Evolutionary conservation across 1,139 yeast genomes (phyloP), one percentile per base, ranked within the genome.

Genomic region (Lodderomyces oxycetoniae): DNA sequence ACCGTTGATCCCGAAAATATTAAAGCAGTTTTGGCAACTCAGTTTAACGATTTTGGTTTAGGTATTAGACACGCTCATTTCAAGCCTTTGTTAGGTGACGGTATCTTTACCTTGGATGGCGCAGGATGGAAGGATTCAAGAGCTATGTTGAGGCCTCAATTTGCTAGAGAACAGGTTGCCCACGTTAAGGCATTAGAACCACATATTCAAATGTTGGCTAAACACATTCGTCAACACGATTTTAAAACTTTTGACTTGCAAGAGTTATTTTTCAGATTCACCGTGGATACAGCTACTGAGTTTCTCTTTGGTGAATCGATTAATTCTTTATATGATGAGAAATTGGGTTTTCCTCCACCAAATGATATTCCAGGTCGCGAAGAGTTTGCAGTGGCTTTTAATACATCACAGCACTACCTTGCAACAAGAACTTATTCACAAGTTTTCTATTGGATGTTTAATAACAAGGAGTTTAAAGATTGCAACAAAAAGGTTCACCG

Each of bases 251-350:
- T 67, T 41, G 63, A 67, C 41, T 37, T 67, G 15, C 71, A 66
- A 42, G 63, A 61, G 26, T 52, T 61, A 30, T 61, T 66, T 38
- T 65, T 57, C 54, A 54, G 53, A 40, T 57, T 76, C 36, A 76
- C 82, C 7, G 61, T 76, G 41, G 83, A 76, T 49, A 67, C 77
- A 19, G 74, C 81, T 7, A 69, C 79, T 15, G 79, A 76, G 51
- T 74, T 74, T 45, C 59, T 76, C 45, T 74, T 76, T 54, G 82
- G 82, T 9, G 75, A 70, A 46, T 65, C 76, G 5, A 71, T 69
- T 8, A 59, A 62, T 36, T 57, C 61, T 29, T 55, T 63, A 34
- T 55, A 58, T 39, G 67, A 63, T 29, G 57, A 52, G 16, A 46
- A 58, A 13, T 49, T 61, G 34, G 54, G 55, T 21, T 46, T 48